These are phyloP conservation scores for Trametes polyzona DNA, from an alignment of 1,284 basidiomycete genomes.

Conservation along the genomic window DNA sequence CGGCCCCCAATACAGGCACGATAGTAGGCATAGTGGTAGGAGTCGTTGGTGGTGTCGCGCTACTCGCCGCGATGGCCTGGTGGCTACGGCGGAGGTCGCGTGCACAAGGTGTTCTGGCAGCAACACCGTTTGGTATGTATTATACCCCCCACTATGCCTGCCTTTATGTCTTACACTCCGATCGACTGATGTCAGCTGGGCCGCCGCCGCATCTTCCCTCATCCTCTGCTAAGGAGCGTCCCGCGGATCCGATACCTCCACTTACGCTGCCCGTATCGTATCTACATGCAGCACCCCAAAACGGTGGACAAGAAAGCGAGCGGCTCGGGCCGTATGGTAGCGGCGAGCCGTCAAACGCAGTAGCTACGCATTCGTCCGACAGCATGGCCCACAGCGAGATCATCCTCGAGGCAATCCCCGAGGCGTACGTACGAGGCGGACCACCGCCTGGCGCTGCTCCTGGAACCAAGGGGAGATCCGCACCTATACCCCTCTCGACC, in stretches of 20 bases:
- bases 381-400: background rate
- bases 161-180: background rate
- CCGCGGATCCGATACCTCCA: too few species aligned
- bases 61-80: background rate
- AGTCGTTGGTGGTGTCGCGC: background rate
- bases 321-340: too few species aligned
- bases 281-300: too few species aligned
- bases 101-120: background rate
- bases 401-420: background rate
- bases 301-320: too few species aligned
- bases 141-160: background rate
- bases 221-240: too few species aligned
- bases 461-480: too few species aligned
- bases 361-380: background rate
- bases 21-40: conserved; percentile 2
- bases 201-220: too few species aligned
- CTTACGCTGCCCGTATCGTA: too few species aligned
- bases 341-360: background rate
- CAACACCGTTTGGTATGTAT: background rate
- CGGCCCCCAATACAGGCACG: background rate
- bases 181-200: too few species aligned
- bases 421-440: background rate
- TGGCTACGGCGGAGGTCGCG: conserved; percentile 1
- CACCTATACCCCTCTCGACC: too few species aligned
- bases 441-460: too few species aligned